These are phyloP conservation scores for Casaregolazyma lundiana DNA, from an alignment of 1,139 yeast genomes.

Conservation along the genomic window DNA sequence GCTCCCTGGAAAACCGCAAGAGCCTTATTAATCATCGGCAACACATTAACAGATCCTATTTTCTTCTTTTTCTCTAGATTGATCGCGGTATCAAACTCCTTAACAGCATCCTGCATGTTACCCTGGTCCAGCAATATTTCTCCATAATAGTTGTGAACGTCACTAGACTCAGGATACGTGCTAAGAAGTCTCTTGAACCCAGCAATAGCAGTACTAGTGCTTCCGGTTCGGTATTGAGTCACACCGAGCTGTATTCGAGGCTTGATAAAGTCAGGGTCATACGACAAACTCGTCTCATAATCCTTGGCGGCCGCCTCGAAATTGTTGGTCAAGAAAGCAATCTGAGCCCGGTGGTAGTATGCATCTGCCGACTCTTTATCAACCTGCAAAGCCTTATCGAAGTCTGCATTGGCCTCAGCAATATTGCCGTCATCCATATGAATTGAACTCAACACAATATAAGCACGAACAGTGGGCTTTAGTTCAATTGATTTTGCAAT, in stretches of 20 bases:
- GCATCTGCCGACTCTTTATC: slow-evolving; percentile 75
- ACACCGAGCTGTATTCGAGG: slow-evolving; percentile 93
- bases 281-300: slow-evolving; percentile 70
- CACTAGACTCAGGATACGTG: slow-evolving; percentile 82
- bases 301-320: slow-evolving; percentile 67
- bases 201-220: slow-evolving; percentile 54
- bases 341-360: slow-evolving; percentile 93
- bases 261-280: slow-evolving; percentile 72
- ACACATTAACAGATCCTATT: slow-evolving; percentile 68
- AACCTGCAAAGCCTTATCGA: slow-evolving; percentile 64
- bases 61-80: slow-evolving; percentile 60
- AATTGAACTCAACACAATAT: slow-evolving; percentile 77
- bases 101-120: slow-evolving; percentile 61
- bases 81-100: slow-evolving; percentile 83
- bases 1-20: slow-evolving; percentile 41
- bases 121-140: slow-evolving; percentile 85
- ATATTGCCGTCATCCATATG: slow-evolving; percentile 68
- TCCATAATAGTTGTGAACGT: slow-evolving; percentile 92
- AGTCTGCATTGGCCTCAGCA: slow-evolving; percentile 61
- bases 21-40: slow-evolving; percentile 90
- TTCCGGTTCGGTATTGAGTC: slow-evolving; percentile 78
- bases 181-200: slow-evolving; percentile 69
- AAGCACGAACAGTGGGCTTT: slow-evolving; percentile 76
- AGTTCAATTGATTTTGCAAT: slow-evolving; percentile 61
- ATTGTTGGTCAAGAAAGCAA: slow-evolving; percentile 75